A percentile compares a stretch with the other conserved stretches of the same genome.
Evolutionary conservation across 139 green algal species (phyloP).

Genomic region (Coccomyxa sp.): DNA sequence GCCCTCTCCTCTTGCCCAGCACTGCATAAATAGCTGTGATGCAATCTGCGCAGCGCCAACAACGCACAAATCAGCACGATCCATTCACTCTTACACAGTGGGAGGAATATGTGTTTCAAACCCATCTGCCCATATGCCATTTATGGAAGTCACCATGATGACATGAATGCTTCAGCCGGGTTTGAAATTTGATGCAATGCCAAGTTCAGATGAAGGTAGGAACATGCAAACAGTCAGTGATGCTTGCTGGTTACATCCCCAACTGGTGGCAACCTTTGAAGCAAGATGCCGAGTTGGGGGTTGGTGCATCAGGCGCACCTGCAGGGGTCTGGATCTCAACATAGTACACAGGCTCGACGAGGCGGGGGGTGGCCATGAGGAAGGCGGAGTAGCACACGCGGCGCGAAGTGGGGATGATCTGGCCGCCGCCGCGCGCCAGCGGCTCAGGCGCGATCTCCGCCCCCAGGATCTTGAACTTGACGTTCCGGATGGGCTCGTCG

Average conservation of each 20-base stretch:
- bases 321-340: conserved; percentile 53
- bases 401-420: conserved; percentile 87
- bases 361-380: conserved; percentile 92
- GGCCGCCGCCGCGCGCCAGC: conserved; percentile 83
- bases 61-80: not conserved
- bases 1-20: conserved; percentile 90
- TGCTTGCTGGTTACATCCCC: too few species aligned
- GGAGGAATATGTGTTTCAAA: not conserved
- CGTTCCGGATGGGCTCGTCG: conserved; percentile 96
- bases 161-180: too few species aligned
- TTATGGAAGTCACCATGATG: not conserved
- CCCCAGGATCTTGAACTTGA: conserved; percentile 94
- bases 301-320: not conserved
- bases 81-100: not conserved
- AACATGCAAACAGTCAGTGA: too few species aligned
- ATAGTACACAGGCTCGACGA: conserved; percentile 96
- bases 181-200: too few species aligned
- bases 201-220: too few species aligned
- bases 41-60: conserved; percentile 74
- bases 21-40: conserved; percentile 95
- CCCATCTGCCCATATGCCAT: not conserved
- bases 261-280: too few species aligned
- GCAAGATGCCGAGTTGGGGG: too few species aligned
- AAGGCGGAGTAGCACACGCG: conserved; percentile 92
- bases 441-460: conserved; percentile 59